Conservation (phyloP, 2,329 filamentous ascomycete species). For the Microcyclospora tardicrescens region DNA sequence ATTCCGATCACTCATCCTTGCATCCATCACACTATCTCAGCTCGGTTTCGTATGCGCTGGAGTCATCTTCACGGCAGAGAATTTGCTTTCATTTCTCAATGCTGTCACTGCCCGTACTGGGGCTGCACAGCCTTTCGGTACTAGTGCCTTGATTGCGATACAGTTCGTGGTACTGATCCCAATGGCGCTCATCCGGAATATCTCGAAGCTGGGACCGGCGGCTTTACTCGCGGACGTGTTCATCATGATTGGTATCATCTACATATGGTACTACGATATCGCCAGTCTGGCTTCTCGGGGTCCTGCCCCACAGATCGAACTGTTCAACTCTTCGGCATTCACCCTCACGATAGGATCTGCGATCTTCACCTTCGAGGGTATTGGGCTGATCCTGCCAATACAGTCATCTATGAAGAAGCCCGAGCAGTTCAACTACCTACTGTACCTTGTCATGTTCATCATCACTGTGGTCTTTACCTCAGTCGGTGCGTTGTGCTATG, state of each 20-base stretch:
- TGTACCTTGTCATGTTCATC: conserved; percentile 57
- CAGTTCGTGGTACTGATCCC: conserved; percentile 54
- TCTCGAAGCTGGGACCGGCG: conserved; percentile 57
- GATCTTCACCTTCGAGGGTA: conserved; percentile 70
- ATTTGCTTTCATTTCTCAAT: conserved; percentile 52
- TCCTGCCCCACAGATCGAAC: conserved; percentile 46
- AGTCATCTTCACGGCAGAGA: conserved; percentile 66
- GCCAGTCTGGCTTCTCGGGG: conserved; percentile 42
- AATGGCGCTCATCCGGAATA: conserved; percentile 58
- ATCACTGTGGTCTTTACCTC: conserved; percentile 62
- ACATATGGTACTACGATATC: conserved; percentile 63
- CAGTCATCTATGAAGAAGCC: conserved; percentile 63
- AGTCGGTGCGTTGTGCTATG: conserved; percentile 60
- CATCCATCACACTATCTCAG: conserved; percentile 60
- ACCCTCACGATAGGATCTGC: conserved; percentile 59
- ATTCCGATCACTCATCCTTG: conserved; percentile 53
- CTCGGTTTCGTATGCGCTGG: conserved; percentile 68
- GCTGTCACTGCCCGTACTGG: conserved; percentile 40
- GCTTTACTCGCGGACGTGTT: conserved; percentile 59
- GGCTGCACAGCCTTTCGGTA: conserved; percentile 35
- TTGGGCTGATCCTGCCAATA: conserved; percentile 63
- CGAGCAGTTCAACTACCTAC: conserved; percentile 51
- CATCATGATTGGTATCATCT: conserved; percentile 56
- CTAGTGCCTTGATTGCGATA: conserved; percentile 49
- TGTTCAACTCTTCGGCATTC: conserved; percentile 58